Percentiles rank a stretch among this genome's conserved stretches.
Conservation (phyloP, 176 grass and related monocot species). For the Rhipidocladum racemiflorum region DNA sequence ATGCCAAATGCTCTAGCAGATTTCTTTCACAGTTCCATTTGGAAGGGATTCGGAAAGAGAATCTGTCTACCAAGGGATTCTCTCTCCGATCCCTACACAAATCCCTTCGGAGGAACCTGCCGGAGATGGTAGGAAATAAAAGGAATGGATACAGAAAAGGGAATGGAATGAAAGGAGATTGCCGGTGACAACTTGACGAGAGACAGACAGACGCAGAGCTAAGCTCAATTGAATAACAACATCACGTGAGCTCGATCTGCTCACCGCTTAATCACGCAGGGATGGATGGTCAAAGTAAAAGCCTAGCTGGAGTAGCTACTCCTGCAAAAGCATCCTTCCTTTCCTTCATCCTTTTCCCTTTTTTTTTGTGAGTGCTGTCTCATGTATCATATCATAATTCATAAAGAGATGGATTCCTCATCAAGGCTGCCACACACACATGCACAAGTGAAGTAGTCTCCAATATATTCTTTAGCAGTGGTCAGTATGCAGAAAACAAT, state of each 20-base stretch:
- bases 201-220: conserved; percentile 25
- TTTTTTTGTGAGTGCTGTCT: neutral
- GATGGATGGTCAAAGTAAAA: conserved; percentile 21
- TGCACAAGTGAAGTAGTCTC: conserved; percentile 29
- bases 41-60: too few species aligned
- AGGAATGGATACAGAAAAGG: too few species aligned
- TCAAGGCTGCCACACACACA: conserved; percentile 32
- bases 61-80: too few species aligned
- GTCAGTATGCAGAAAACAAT: neutral
- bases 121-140: too few species aligned
- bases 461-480: conserved; percentile 14
- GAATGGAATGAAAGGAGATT: too few species aligned
- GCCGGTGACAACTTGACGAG: conserved; percentile 7
- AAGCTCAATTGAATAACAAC: neutral
- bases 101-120: too few species aligned
- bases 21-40: too few species aligned
- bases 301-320: neutral
- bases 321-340: neutral
- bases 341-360: neutral
- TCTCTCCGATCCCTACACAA: too few species aligned
- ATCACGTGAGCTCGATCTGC: conserved; percentile 27
- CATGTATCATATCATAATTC: conserved; percentile 23
- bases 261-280: neutral
- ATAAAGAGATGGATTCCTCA: conserved; percentile 37
- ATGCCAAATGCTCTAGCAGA: too few species aligned